phyloP scores from a whole-genome alignment of 805 yeast genomes.

The Barnettozyma pratensis region DNA sequence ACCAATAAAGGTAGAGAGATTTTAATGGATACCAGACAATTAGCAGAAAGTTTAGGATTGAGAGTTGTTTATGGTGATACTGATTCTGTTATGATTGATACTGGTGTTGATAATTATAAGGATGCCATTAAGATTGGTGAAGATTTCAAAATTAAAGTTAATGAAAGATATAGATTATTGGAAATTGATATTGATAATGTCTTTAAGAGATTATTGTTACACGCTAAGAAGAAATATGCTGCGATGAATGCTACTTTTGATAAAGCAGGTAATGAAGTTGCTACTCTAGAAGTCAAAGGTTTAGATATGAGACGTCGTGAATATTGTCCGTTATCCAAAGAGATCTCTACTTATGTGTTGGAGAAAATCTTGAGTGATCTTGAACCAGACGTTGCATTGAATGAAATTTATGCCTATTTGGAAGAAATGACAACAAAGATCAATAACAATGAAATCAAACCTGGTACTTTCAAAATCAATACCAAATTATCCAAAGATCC shows the following conservation, averaged over 20 bases:
- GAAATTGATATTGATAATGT: slow-evolving; percentile 96
- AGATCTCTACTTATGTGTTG: slow-evolving; percentile 71
- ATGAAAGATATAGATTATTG: slow-evolving; percentile 78
- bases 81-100: slow-evolving; percentile 97
- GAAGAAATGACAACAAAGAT: slow-evolving; percentile 55
- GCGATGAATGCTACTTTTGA: slow-evolving; percentile 62
- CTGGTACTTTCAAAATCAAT: slow-evolving; percentile 70
- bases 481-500: slow-evolving; percentile 92
- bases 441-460: slow-evolving; percentile 53
- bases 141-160: slow-evolving; percentile 77
- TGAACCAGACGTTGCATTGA: slow-evolving; percentile 74
- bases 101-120: slow-evolving; percentile 60
- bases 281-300: slow-evolving; percentile 85
- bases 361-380: slow-evolving; percentile 63
- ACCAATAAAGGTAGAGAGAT: slow-evolving; percentile 95
- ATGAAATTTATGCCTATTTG: slow-evolving; percentile 66
- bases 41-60: slow-evolving; percentile 80
- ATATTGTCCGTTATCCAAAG: slow-evolving; percentile 88
- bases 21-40: slow-evolving; percentile 83
- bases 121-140: slow-evolving; percentile 84
- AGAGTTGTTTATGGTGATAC: slow-evolving; percentile 97
- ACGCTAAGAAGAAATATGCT: slow-evolving; percentile 97
- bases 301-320: slow-evolving; percentile 97
- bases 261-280: slow-evolving; percentile 50
- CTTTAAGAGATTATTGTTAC: slow-evolving; percentile 75